phyloP scores from a whole-genome alignment of 768 basidiomycete species.

The Boletales sp. region DNA sequence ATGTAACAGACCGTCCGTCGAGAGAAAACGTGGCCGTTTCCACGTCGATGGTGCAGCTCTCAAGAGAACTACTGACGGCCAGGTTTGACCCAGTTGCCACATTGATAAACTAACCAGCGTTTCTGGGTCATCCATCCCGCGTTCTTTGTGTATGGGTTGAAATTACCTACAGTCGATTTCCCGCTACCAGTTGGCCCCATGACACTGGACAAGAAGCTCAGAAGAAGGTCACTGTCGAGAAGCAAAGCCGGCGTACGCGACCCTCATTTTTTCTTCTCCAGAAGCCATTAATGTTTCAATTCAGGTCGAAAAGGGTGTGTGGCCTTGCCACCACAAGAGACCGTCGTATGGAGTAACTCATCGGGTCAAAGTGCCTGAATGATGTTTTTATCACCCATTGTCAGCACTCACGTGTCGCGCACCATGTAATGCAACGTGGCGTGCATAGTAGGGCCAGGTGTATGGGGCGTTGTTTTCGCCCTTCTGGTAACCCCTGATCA shows the following conservation, averaged over 20 bases:
- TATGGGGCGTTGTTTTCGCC: not conserved
- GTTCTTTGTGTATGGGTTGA: not conserved
- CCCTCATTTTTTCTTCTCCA: constrained; percentile 11
- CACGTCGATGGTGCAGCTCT: constrained; percentile 24
- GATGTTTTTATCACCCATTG: constrained; percentile 3
- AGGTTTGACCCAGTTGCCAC: constrained; percentile 16
- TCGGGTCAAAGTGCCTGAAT: not conserved
- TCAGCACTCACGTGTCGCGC: not conserved
- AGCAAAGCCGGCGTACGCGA: constrained; percentile 13
- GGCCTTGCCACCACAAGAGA: not conserved
- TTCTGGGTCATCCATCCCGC: not conserved
- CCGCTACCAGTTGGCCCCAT: constrained; percentile 25
- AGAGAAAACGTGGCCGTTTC: constrained; percentile 39
- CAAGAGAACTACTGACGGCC: constrained; percentile 23
- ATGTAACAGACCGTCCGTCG: constrained; percentile 38
- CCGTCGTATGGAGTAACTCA: not conserved
- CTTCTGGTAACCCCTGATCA: not conserved
- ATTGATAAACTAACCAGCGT: constrained; percentile 16
- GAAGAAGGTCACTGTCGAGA: not conserved
- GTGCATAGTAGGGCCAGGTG: not conserved
- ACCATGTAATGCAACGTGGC: not conserved
- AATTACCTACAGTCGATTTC: constrained; percentile 19
- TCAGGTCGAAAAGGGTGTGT: not conserved
- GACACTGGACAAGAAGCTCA: constrained; percentile 11
- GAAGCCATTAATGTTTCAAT: constrained; percentile 5